Base-by-base conservation (phyloP, 768 basidiomycete species). In the Lactarius sanguifluus region DNA sequence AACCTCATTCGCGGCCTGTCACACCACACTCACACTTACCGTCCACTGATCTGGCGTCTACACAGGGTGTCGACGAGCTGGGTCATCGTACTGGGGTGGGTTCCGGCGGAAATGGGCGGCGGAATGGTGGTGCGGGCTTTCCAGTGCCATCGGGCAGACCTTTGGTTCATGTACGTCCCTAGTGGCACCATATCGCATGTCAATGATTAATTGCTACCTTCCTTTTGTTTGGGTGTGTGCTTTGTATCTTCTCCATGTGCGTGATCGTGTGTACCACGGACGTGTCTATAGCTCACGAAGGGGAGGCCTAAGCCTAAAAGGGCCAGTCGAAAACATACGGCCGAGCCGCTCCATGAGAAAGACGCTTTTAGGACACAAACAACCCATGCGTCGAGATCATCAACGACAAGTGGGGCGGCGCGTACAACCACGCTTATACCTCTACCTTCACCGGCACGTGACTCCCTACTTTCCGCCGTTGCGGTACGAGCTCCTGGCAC, bases 111-210 rank as follows among this genome's bases (percentile, higher is more conserved):
- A 62, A 65, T 28, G 52, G 60, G 64, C 56, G 70, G 61, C 61
- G 66, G 58, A 56, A 28, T 65, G 65, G 59, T 74, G 76, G 56
- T 58, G 75, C 3, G 64, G 72, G 13, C 60, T 76, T 55, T 66
- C 81, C 82, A 66, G 73, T 79, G 50, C 79, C 85, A 61, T 77
- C 83, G 68, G 82, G 85, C 70, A 87, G 85, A 75, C 87, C 90
- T 71, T 77, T 92, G 81, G 87, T 84, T 78, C 91, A 93, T 86
- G 91, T 93, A 86, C 89, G 91, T 92, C 83, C 84, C 81, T 85
- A 86, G 81, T 81, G 88, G 86, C 85, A 80, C 66, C 66, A 79
- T 77, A 69, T 69, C 45, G 38, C 20, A 58, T 34, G 60, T 60
- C 54, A 64, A 66, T 70, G 57, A 69, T 69, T 64, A 64, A 65